Conservation (phyloP, 441 rosid species). For the Adansonia rubrostipa region DNA sequence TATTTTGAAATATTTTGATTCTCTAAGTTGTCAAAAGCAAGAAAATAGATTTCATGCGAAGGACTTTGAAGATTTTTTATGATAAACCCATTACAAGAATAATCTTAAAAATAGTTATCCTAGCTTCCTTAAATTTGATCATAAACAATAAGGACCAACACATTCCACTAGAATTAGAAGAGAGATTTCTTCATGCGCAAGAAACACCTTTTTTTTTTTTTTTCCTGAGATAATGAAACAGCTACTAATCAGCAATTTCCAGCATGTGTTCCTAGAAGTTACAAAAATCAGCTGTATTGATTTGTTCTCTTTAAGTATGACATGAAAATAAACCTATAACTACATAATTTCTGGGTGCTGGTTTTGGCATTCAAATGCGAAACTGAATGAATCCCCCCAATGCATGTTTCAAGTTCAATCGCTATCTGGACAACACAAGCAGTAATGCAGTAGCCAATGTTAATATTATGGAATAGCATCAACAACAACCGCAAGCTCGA, state of each 20-base stretch:
- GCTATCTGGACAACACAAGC: slow-evolving; percentile 46
- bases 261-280: slow-evolving; percentile 11
- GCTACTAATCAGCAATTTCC: slow-evolving; percentile 36
- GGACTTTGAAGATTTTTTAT: too few relatives aligned
- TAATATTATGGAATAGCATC: slow-evolving; percentile 34
- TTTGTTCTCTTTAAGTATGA: slow-evolving; percentile 15
- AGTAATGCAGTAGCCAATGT: slow-evolving; percentile 39
- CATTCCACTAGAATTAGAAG: not conserved
- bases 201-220: slow-evolving; percentile 25
- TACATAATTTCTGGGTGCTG: slow-evolving; percentile 12
- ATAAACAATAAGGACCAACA: not conserved
- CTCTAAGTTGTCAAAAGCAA: too few relatives aligned
- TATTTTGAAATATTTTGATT: too few relatives aligned
- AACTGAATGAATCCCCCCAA: slow-evolving; percentile 5
- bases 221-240: slow-evolving; percentile 26
- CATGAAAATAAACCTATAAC: slow-evolving; percentile 25
- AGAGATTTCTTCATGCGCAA: slow-evolving; percentile 18
- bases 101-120: not conserved
- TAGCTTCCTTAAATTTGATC: not conserved
- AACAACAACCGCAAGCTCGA: slow-evolving; percentile 32
- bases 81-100: too few relatives aligned
- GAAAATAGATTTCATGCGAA: too few relatives aligned
- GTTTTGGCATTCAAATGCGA: not conserved
- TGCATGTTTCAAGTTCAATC: slow-evolving; percentile 13
- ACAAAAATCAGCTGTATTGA: slow-evolving; percentile 25